Percentiles rank a stretch among this genome's conserved stretches.
These are phyloP conservation scores for Geosmithia morbida DNA, from an alignment of 2,329 filamentous ascomycete species.

Conservation along the genomic window DNA sequence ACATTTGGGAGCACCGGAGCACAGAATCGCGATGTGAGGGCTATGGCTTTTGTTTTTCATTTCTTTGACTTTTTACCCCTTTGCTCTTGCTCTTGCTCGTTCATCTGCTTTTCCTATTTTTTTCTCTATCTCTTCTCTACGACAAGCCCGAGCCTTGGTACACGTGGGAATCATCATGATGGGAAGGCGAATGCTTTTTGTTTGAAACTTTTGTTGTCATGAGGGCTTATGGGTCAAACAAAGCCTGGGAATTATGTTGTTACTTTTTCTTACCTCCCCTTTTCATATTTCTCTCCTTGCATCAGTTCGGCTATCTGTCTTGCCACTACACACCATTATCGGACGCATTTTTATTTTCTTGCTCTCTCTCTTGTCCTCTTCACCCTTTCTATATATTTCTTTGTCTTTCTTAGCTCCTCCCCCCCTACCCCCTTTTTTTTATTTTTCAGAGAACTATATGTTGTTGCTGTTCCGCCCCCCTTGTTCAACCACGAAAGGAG, in stretches of 20 bases:
- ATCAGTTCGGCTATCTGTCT: no score
- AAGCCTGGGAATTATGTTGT: neutral
- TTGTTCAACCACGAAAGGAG: neutral
- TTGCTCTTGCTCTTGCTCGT: neutral
- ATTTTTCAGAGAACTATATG: no score
- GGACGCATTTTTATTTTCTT: no score
- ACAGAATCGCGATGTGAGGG: neutral
- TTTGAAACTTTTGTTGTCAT: neutral
- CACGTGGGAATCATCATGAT: neutral
- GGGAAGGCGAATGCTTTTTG: conserved; percentile 1
- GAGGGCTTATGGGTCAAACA: no score
- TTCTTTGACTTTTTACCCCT: conserved; percentile 3
- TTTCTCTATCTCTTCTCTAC: neutral
- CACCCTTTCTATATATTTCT: no score
- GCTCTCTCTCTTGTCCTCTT: no score
- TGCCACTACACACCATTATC: no score
- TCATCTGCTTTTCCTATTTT: neutral
- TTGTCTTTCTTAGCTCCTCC: no score
- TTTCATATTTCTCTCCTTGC: neutral
- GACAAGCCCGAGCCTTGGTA: neutral
- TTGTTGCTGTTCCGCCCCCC: no score
- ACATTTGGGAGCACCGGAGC: neutral
- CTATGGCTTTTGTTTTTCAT: conserved; percentile 1
- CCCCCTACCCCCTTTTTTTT: no score
- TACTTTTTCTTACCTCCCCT: neutral